Evolutionary conservation across 169 alveolate genomes (phyloP).

Genomic region (Ichthyophthirius multifiliis): DNA sequence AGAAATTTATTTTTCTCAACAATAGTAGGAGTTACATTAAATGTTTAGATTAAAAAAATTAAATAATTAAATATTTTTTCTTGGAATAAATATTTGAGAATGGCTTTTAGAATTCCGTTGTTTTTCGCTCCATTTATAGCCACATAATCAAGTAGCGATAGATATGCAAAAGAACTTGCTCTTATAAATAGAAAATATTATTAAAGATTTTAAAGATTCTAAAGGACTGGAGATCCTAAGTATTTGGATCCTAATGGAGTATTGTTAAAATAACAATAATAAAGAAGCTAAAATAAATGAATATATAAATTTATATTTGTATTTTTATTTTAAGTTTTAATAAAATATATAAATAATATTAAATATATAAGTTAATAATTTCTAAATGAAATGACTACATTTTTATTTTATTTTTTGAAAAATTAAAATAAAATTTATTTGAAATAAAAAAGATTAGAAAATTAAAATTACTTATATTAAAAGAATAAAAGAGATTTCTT

Average conservation of each 20-base stretch:
- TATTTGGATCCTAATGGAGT: not conserved
- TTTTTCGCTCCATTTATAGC: constrained; percentile 1
- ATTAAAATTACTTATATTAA: no score
- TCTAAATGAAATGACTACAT: no score
- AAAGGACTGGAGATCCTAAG: constrained; percentile 8
- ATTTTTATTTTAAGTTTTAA: no score
- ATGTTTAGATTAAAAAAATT: not conserved
- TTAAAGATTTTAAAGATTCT: not conserved
- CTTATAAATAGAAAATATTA: not conserved
- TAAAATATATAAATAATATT: no score
- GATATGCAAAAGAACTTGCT: not conserved
- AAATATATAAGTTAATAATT: no score
- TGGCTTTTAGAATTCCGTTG: constrained; percentile 4
- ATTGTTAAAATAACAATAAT: not conserved
- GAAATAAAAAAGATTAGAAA: no score
- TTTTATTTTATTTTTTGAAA: no score
- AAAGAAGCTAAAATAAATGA: no score
- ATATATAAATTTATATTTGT: no score
- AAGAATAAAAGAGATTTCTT: no score
- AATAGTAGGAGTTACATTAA: not conserved
- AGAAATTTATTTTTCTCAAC: not conserved
- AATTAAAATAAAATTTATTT: no score
- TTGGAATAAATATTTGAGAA: not conserved
- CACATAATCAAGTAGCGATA: not conserved
- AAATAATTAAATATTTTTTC: not conserved